Conservation (phyloP, 2,329 filamentous ascomycete species). For the Diplodia sapinea region DNA sequence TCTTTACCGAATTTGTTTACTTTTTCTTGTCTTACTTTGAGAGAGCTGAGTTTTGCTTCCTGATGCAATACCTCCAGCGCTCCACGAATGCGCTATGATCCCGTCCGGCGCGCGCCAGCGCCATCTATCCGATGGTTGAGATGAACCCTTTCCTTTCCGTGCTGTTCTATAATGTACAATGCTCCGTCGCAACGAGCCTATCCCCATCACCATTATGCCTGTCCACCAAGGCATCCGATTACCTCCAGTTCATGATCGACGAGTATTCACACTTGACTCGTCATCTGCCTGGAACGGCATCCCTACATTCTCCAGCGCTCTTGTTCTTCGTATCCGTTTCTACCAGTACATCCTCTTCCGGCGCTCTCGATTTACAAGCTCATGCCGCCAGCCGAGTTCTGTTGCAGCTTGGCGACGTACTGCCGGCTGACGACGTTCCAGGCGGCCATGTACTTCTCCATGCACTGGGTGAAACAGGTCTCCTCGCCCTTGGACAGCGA, state of each 20-base stretch:
- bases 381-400: conserved; percentile 10
- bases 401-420: conserved; percentile 57
- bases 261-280: background rate
- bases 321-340: background rate
- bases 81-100: conserved; percentile 2
- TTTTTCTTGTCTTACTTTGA: background rate
- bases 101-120: conserved; percentile 6
- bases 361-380: conserved; percentile 2
- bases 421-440: conserved; percentile 60
- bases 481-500: conserved; percentile 58
- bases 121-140: background rate
- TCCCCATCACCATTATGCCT: background rate
- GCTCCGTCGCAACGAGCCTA: background rate
- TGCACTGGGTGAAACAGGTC: conserved; percentile 58
- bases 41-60: conserved; percentile 10
- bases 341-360: background rate
- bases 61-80: background rate
- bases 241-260: background rate
- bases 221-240: background rate
- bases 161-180: conserved; percentile 20
- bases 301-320: background rate
- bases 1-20: background rate
- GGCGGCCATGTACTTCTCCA: conserved; percentile 62
- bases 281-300: background rate
- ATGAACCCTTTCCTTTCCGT: background rate